phyloP scores from a whole-genome alignment of 169 alveolate species.

The Eimeria falciformis region DNA sequence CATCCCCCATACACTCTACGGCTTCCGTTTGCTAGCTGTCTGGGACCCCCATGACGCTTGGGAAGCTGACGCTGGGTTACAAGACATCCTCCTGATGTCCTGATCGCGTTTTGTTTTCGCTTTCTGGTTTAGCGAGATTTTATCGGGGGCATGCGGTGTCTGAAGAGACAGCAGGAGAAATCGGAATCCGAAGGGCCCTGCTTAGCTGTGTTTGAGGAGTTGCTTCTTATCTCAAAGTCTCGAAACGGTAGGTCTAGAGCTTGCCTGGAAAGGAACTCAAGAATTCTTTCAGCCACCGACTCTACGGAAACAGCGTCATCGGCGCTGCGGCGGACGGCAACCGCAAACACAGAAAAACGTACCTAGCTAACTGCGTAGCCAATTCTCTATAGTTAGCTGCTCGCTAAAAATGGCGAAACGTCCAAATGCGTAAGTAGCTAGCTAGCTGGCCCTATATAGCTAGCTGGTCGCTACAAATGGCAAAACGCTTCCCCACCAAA shows the following conservation, averaged over 20 bases:
- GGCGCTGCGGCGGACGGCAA: slow-evolving; percentile 49
- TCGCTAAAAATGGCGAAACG: no score
- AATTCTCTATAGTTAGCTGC: no score
- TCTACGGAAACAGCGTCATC: slow-evolving; percentile 34
- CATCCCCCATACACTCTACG: no score
- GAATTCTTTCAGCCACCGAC: background rate
- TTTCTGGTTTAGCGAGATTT: background rate
- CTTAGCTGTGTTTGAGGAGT: background rate
- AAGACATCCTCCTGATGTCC: no score
- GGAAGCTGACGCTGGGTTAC: no score
- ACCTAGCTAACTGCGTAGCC: slow-evolving; percentile 29
- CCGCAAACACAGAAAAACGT: background rate
- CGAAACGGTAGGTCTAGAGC: background rate
- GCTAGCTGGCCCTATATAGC: background rate
- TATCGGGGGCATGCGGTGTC: slow-evolving; percentile 54
- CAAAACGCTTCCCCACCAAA: background rate
- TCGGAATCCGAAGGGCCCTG: background rate
- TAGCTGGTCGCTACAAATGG: no score
- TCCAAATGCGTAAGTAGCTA: no score
- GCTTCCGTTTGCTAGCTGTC: no score
- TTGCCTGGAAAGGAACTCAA: slow-evolving; percentile 26
- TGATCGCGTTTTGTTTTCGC: no score
- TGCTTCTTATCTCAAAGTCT: no score
- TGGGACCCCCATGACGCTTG: no score
- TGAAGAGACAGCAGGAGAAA: background rate